Conservation (phyloP, 495 filamentous ascomycete genomes). For the Lasiosphaeria ovina region DNA sequence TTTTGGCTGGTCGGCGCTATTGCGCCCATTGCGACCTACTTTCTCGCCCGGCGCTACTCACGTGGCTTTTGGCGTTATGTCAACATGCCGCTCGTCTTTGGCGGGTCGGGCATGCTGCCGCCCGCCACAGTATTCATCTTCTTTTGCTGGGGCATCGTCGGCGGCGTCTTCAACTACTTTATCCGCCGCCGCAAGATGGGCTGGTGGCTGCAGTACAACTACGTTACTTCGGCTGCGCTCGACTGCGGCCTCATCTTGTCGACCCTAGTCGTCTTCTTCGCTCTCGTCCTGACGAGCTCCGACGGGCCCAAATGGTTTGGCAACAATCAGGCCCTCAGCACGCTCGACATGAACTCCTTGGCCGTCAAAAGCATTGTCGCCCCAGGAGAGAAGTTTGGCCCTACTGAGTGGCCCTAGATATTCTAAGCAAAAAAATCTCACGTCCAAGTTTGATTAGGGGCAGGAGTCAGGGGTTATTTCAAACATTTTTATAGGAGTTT, state of each 20-base stretch:
- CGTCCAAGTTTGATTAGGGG: too few species aligned
- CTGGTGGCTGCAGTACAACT: slow-evolving; percentile 81
- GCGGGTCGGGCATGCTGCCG: slow-evolving; percentile 59
- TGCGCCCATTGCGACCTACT: slow-evolving; percentile 57
- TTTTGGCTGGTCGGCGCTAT: slow-evolving; percentile 67
- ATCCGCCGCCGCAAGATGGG: slow-evolving; percentile 60
- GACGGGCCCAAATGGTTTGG: slow-evolving; percentile 66
- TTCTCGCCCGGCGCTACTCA: slow-evolving; percentile 59
- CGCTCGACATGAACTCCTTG: slow-evolving; percentile 34
- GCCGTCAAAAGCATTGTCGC: slow-evolving; percentile 36
- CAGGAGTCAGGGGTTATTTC: too few species aligned
- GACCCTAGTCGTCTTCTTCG: slow-evolving; percentile 70
- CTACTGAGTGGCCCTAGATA: slow-evolving; percentile 38
- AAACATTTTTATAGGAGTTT: too few species aligned
- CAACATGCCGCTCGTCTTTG: slow-evolving; percentile 66
- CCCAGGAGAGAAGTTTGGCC: slow-evolving; percentile 47
- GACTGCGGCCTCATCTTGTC: slow-evolving; percentile 65
- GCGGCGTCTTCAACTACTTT: slow-evolving; percentile 64
- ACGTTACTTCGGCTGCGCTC: slow-evolving; percentile 68
- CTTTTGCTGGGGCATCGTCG: slow-evolving; percentile 67
- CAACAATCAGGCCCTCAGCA: slow-evolving; percentile 45
- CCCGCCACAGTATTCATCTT: slow-evolving; percentile 67
- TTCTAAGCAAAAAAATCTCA: too few species aligned
- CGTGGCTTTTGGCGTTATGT: slow-evolving; percentile 56
- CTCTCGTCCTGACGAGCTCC: slow-evolving; percentile 55